Evolutionary conservation across 352 stramenopile species (phyloP), one percentile per base, ranked within the genome.

Genomic region (Hyaloperonospora brassicae): DNA sequence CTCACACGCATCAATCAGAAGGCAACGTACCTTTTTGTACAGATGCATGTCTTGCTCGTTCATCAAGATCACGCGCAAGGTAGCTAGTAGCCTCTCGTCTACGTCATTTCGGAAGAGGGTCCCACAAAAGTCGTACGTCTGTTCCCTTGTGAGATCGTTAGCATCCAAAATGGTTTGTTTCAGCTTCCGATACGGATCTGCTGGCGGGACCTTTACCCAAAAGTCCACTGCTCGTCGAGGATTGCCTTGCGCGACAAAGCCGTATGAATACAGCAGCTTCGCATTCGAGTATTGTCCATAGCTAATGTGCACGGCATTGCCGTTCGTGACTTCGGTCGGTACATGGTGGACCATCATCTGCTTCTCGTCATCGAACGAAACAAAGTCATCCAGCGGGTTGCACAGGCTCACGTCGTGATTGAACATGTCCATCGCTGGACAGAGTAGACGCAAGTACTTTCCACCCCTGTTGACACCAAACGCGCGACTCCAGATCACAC

Each of bases 211-310:
- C 34, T 84, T 84, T 51, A 89, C 72, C 80, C 80, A 90, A 51
- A 87, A 87, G 40, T 91, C 80, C 25, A 91, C 50, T 3, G 68
- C 64, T 21, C 70, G 64, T 36, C 66, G 61, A 8, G 44, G 42
- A 34, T 86, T 86, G 13, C 61, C 61, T 4, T 49, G 40, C 9
- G 70, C 50, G 36, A 84, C 67, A 50, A 91, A 91, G 11, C 80
- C 80, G 50, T 85, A 85, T 50, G 74, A 87, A 63, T 89, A 90
- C 23, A 90, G 72, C 43, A 90, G 59, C 46, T 90, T 90, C 8
- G 80, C 77, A 36, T 90, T 89, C 42, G 73, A 79, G 55, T 90
- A 90, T 55, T 72, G 73, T 0, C 80, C 80, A 35, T 89, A 90
- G 44, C 79, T 81, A 31, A 89, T 84, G 12, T 71, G 53, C 40